These are phyloP conservation scores for Boletus sp. DNA, from an alignment of 768 basidiomycete genomes.

Conservation along the genomic window DNA sequence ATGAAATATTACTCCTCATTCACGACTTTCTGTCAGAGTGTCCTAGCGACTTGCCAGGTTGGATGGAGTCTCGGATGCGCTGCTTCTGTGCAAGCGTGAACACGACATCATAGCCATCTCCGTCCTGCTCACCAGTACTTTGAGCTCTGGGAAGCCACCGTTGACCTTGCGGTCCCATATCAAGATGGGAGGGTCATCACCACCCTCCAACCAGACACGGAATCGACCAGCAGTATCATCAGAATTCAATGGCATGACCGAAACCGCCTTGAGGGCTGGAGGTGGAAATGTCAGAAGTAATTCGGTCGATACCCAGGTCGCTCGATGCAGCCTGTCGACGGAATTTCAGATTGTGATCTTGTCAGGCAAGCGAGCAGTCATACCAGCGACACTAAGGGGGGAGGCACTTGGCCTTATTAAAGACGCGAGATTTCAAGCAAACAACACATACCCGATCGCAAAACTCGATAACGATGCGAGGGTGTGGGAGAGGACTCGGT, in stretches of 20 bases:
- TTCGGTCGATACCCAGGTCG: constrained; percentile 92
- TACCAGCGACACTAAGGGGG: constrained; percentile 73
- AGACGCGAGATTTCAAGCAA: neutral
- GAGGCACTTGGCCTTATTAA: constrained; percentile 3
- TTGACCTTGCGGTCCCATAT: constrained; percentile 91
- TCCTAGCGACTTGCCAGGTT: constrained; percentile 79
- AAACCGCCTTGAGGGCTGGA: constrained; percentile 62
- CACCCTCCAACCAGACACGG: constrained; percentile 74
- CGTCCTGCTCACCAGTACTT: constrained; percentile 58
- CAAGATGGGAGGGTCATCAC: constrained; percentile 39
- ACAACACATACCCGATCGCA: constrained; percentile 72
- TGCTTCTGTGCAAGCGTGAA: constrained; percentile 62
- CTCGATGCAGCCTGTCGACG: constrained; percentile 75
- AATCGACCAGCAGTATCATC: constrained; percentile 89
- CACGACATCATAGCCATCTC: constrained; percentile 3
- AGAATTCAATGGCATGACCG: constrained; percentile 68
- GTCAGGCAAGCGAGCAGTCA: constrained; percentile 17
- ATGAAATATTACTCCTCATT: neutral
- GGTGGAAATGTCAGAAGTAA: constrained; percentile 88
- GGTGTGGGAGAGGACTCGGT: constrained; percentile 43
- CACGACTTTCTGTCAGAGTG: constrained; percentile 72
- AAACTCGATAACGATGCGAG: constrained; percentile 83
- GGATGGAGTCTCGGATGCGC: constrained; percentile 74
- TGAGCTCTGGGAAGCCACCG: constrained; percentile 90
- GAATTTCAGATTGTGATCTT: neutral